Evolutionary conservation across 2,329 filamentous ascomycete species (phyloP).

Genomic region (Arthrinium puccinioides): DNA sequence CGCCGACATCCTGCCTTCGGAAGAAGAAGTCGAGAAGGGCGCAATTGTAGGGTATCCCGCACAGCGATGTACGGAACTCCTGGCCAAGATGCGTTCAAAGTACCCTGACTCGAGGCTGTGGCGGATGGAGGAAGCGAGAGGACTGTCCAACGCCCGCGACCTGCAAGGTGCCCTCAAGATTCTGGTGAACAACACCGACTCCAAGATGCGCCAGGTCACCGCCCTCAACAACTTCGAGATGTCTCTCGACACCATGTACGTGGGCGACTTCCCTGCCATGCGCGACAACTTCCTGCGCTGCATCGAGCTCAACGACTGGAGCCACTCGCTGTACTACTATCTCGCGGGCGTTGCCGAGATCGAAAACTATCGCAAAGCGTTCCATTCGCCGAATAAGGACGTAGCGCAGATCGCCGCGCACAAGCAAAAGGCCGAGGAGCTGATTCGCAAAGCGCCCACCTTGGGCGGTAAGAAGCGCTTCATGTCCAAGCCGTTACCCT

Average conservation of each 20-base stretch:
- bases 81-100: conserved; percentile 65
- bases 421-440: conserved; percentile 56
- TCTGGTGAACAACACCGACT: conserved; percentile 50
- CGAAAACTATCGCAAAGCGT: conserved; percentile 67
- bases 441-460: conserved; percentile 63
- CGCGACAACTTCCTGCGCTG: conserved; percentile 68
- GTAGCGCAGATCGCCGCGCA: conserved; percentile 54
- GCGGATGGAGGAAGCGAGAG: conserved; percentile 80
- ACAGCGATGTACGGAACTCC: conserved; percentile 57
- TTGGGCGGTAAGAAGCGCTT: conserved; percentile 81
- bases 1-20: conserved; percentile 74
- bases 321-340: conserved; percentile 82
- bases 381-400: conserved; percentile 45
- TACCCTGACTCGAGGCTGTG: conserved; percentile 82
- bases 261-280: conserved; percentile 69
- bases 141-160: conserved; percentile 59
- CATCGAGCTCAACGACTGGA: conserved; percentile 83
- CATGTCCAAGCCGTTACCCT: conserved; percentile 81
- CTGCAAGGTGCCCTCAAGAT: conserved; percentile 62
- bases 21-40: conserved; percentile 45
- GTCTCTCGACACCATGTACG: conserved; percentile 69
- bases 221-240: conserved; percentile 82
- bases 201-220: conserved; percentile 80
- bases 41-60: conserved; percentile 64
- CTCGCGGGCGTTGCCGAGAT: conserved; percentile 73